Evolutionary conservation across 2,329 filamentous ascomycete genomes (phyloP).

Genomic region (Fusarium pininemorale): DNA sequence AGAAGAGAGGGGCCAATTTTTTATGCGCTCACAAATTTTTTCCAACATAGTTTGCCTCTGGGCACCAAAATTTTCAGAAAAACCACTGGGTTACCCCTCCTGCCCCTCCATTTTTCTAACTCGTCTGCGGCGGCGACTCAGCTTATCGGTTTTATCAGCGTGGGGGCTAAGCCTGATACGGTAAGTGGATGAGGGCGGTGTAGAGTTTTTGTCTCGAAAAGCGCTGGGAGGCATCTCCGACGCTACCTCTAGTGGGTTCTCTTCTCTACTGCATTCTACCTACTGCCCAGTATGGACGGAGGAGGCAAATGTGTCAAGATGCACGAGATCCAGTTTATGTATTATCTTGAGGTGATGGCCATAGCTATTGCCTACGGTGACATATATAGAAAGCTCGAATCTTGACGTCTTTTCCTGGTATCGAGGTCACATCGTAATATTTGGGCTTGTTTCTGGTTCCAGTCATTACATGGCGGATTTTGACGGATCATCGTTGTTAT

Average conservation of each 20-base stretch:
- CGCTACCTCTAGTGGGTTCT: constrained; percentile 4
- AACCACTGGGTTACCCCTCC: constrained; percentile 36
- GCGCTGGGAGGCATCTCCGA: constrained; percentile 29
- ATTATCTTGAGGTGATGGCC: not conserved
- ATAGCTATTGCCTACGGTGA: not conserved
- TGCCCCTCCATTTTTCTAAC: constrained; percentile 40
- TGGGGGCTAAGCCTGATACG: constrained; percentile 23
- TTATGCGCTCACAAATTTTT: constrained; percentile 43
- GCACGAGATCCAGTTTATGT: not conserved
- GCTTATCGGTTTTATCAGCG: constrained; percentile 47
- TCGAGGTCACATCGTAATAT: not conserved
- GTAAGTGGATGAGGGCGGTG: constrained; percentile 42
- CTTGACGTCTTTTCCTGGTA: not conserved
- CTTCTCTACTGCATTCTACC: not conserved
- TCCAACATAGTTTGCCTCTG: constrained; percentile 19
- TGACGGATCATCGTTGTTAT: constrained; percentile 26
- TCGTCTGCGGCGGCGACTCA: constrained; percentile 39
- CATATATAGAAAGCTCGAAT: not conserved
- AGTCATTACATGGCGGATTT: constrained; percentile 20
- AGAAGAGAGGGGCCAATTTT: constrained; percentile 43
- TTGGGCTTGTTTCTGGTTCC: constrained; percentile 17
- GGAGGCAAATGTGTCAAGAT: constrained; percentile 23
- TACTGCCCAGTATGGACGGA: not conserved
- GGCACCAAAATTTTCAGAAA: constrained; percentile 24
- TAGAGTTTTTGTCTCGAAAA: constrained; percentile 27